Evolutionary conservation across 192 early-diverging fungal species (phyloP).

Genomic region (Gaertneriomyces semiglobifer): DNA sequence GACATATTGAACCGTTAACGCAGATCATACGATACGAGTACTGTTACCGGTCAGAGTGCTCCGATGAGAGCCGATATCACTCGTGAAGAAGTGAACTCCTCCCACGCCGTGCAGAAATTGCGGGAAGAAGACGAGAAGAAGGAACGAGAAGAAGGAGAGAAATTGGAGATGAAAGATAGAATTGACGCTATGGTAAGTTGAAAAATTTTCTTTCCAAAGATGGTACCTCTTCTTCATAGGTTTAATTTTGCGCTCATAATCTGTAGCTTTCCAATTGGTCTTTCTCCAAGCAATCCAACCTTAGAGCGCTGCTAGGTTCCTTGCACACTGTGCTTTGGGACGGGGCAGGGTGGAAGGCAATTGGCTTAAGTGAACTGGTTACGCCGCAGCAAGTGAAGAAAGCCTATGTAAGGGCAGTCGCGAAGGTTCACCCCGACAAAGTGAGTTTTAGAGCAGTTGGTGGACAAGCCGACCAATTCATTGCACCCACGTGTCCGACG

Average conservation of each 20-base stretch:
- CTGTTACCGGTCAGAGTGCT: neutral
- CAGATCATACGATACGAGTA: too few relatives aligned
- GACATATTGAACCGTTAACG: too few relatives aligned
- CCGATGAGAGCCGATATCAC: conserved; percentile 36
- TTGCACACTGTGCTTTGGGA: conserved; percentile 76
- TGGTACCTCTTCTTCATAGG: neutral
- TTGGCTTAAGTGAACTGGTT: conserved; percentile 82
- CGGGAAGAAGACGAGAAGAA: conserved; percentile 65
- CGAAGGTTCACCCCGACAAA: conserved; percentile 94
- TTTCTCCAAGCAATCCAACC: conserved; percentile 73
- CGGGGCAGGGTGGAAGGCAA: conserved; percentile 66
- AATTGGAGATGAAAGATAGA: conserved; percentile 69
- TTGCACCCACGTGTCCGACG: neutral
- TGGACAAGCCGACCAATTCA: too few relatives aligned
- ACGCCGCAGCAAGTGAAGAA: conserved; percentile 84
- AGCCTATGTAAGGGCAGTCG: conserved; percentile 88
- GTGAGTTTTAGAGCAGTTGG: conserved; percentile 20
- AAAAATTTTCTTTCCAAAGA: neutral
- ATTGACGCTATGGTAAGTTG: conserved; percentile 66
- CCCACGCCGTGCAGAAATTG: conserved; percentile 63
- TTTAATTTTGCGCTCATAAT: conserved; percentile 20
- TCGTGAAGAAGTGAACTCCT: too few relatives aligned
- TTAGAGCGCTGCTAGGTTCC: conserved; percentile 81
- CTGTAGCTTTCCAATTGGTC: conserved; percentile 1
- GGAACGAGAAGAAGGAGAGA: conserved; percentile 75